Evolutionary conservation across 768 basidiomycete species (phyloP), one percentile per base, ranked within the genome.

Genomic region (Hypholoma sublateritium): DNA sequence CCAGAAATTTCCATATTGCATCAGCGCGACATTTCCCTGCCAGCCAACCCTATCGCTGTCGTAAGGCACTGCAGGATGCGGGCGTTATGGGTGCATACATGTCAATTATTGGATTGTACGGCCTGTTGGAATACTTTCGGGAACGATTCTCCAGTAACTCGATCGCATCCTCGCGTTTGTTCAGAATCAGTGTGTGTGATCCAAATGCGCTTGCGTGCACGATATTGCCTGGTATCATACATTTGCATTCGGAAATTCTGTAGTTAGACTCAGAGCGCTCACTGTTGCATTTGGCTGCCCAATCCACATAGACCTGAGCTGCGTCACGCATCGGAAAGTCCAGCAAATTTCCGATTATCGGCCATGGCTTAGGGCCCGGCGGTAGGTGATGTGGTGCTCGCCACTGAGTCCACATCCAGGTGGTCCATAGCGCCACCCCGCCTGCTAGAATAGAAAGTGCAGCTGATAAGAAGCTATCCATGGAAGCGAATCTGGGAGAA

Each of bases 1-100:
- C 28, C 25, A 28, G 25, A 28, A 4, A 28, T 28, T 7, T 28
- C 25, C 7, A 28, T 7, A 5, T 32, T 32, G 28, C 60, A 73
- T 65, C 28, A 72, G 60, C 12, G 68, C 71, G 5, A 73, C 59
- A 51, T 72, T 72, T 48, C 68, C 71, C 28, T 70, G 69, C 68
- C 72, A 77, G 19, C 72, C 73, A 64, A 73, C 65, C 37, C 55
- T 66, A 47, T 3, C 39, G 13, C 39, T 5, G 7, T 17, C 48
- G 7, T 1, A 13, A 34, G 11, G 12, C 5, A 5, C 19, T 32
- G 28, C 28, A 32, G 6, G 28, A 2, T 17, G 44, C n/a, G 7
- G 5, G 22, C 24, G 22, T 1, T 21, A n/a, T 42, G 2, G 13
- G 14, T 1, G 14, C 39, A 17, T 17, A 41, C 39, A 41, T 41